Percentiles rank a stretch among this genome's conserved stretches.
These are phyloP conservation scores for Phytopythium helicoides DNA, from an alignment of 352 stramenopile species.

Conservation along the genomic window DNA sequence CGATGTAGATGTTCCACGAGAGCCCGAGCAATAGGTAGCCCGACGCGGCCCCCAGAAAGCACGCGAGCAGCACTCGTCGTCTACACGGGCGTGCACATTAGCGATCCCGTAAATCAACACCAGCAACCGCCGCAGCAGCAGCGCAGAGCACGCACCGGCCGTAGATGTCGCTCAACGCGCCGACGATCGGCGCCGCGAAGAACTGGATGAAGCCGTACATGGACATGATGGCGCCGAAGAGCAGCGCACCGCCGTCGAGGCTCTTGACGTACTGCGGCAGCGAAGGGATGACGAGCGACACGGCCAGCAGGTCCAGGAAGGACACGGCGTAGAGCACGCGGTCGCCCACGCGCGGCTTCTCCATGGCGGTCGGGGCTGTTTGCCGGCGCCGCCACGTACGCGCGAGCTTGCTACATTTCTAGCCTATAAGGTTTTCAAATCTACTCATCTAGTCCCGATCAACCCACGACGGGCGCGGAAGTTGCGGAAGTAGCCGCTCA, in stretches of 20 bases:
- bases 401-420: not conserved
- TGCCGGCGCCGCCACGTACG: conserved; percentile 3
- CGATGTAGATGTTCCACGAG: conserved; percentile 79
- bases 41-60: conserved; percentile 53
- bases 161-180: conserved; percentile 73
- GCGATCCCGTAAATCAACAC: too few species aligned
- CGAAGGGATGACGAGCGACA: conserved; percentile 86
- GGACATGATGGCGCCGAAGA: conserved; percentile 78
- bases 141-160: conserved; percentile 24
- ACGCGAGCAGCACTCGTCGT: conserved; percentile 54
- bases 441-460: too few species aligned
- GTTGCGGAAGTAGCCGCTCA: too few species aligned
- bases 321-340: conserved; percentile 74
- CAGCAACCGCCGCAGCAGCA: too few species aligned
- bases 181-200: conserved; percentile 70
- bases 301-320: conserved; percentile 78
- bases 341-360: conserved; percentile 6
- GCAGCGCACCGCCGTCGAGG: conserved; percentile 65
- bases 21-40: conserved; percentile 70
- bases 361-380: too few species aligned
- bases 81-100: conserved; percentile 1
- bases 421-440: not conserved
- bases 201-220: conserved; percentile 87
- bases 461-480: not conserved
- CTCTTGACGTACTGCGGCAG: conserved; percentile 75